Evolutionary conservation across 148 eudicot species (phyloP), one percentile per base, ranked within the genome.

Genomic region (Linanthus parryae): DNA sequence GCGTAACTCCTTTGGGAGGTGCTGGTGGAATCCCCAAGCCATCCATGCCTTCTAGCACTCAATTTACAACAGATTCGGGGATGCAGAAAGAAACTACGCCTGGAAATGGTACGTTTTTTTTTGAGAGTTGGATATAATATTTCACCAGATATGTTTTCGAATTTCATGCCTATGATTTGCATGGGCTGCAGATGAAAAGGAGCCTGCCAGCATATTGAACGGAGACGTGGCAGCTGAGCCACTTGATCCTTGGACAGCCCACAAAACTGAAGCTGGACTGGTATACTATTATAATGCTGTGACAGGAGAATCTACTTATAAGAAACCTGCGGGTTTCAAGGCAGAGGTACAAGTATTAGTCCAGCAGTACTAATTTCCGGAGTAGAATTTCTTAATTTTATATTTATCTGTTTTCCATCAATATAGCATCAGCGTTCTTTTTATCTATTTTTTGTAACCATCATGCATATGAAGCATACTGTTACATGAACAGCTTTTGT

Each of bases 271-370:
- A 63, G 41, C 79, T 22, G 99, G 99, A 59, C 71, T 67, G 53
- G 71, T 88, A 21, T 94, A 94, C 76, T 94, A 94, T 67, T 94
- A 88, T 69, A 94, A 88, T 56, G 73, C 96, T 27, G 16, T 84
- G 61, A 82, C 95, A 2, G 82, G 92, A 52, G 85, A 84, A 65
- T 94, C 99, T 34, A 94, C 99, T 5, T 94, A 94, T 65, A 77
- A 73, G 68, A 94, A 76, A 65, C 99, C 99, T 67, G 41, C 65
- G 7, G 78, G 80, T 55, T 94, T 77, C 63, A 84, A 58, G 54
- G 91, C 84, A 70, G 95, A 94, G 96, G 99, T 92, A 81, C 14
- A 30, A 54, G 40, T 48, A 29, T 14, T 36, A 12, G 10, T 58
- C n/a, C 17, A 15, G 35, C 25, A 28, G 9, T 30, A 12, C 23